Conservation (phyloP, 2,329 filamentous ascomycete species). For the Fusarium dimerum region DNA sequence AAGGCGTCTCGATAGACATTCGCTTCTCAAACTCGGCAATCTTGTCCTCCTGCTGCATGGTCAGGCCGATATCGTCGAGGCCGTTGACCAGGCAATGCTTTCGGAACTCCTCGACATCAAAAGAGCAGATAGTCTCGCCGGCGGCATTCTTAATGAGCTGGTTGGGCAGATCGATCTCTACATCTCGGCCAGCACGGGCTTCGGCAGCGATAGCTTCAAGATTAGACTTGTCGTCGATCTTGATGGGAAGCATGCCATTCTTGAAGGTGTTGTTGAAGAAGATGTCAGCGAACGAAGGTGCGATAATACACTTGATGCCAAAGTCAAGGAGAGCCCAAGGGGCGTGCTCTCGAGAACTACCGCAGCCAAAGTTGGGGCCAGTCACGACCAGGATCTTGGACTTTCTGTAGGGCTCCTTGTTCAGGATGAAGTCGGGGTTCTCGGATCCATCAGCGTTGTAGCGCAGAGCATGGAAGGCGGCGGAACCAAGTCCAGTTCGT, state of each 20-base stretch:
- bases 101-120: constrained; percentile 90
- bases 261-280: constrained; percentile 99
- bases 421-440: constrained; percentile 83
- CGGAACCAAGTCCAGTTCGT: constrained; percentile 85
- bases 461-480: constrained; percentile 84
- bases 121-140: constrained; percentile 73
- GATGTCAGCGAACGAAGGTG: constrained; percentile 74
- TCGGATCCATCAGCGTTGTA: constrained; percentile 74
- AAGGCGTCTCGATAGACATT: constrained; percentile 77
- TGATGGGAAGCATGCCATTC: constrained; percentile 95
- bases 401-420: constrained; percentile 80
- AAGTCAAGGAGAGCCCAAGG: constrained; percentile 97
- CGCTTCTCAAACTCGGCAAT: constrained; percentile 80
- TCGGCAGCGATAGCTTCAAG: constrained; percentile 74
- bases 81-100: constrained; percentile 94
- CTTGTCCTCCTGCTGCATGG: constrained; percentile 88
- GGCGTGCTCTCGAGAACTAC: constrained; percentile 89
- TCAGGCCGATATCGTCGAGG: constrained; percentile 92
- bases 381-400: constrained; percentile 91
- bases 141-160: constrained; percentile 77
- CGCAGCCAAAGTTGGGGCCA: constrained; percentile 93
- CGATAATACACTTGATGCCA: constrained; percentile 91
- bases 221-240: constrained; percentile 66
- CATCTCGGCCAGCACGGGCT: constrained; percentile 75
- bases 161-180: constrained; percentile 86